Base-by-base conservation (phyloP, 176 grass and related monocot genomes). In the Puccinellia tenuiflora region DNA sequence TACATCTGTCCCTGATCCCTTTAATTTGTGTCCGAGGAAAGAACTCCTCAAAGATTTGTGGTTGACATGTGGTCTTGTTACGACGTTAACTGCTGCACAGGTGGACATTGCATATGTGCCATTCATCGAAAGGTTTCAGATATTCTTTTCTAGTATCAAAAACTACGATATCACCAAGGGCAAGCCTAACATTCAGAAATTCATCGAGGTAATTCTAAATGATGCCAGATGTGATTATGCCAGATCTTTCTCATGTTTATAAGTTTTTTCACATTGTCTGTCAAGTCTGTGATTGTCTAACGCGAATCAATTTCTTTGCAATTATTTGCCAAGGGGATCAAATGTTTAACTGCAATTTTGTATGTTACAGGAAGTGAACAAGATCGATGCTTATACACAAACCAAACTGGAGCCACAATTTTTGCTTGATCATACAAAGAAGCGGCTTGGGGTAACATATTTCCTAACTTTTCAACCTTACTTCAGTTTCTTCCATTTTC, bases 51-150 rank as follows among this genome's bases (percentile, higher is more conserved):
- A 31, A 39, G 8, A 38, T 24, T 68, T 68, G n/a, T 20, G 2
- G 7, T 68, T 81, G 24, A 18, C 8, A 42, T 59, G 29, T 67
- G 24, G 33, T 53, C 38, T 66, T 80, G 53, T 72, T 46, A 30
- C 20, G 29, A 52, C 70, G 39, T 28, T 78, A 20, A 83, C 79
- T 18, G 85, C 31, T 80, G 38, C 81, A 37, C 55, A 98, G 96
- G 91, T 93, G 76, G 96, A 98, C 57, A 83, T 91, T 84, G 92
- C 96, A 16, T 95, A 95, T 83, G 96, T 88, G n/a, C 87, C 96
- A 52, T 98, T 98, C 76, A 62, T 92, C 0, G 96, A 95, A 78
- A 90, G 87, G 70, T 88, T 79, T 78, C 87, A 88, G 80, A 87
- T 91, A 83, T 85, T 93, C 85, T 85, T 79, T 67, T 46, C 26